Base-by-base conservation (phyloP, 208 protist species). In the Acanthamoeba rhysodes region DNA sequence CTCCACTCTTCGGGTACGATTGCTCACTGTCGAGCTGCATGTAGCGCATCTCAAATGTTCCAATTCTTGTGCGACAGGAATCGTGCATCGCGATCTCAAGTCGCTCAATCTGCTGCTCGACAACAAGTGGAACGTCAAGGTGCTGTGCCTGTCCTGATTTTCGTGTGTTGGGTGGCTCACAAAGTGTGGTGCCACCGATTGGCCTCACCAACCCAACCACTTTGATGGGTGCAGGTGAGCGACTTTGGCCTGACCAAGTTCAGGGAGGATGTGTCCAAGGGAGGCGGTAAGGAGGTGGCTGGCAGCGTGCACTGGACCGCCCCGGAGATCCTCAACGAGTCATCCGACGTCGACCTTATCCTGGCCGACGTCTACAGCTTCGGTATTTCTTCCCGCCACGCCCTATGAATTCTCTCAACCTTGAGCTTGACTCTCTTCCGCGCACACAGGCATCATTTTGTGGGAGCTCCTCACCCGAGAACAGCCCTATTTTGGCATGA, bases 391-490 rank as follows among this genome's bases (percentile, higher is more conserved):
- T 6, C 22, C 16, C 20, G 10, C 20, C 55, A 4, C 4, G 37
- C 18, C 0, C 20, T 0, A 68, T 2, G 2, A 66, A 14, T 27
- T 3, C 24, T 18, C 0, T 62, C 45, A 14, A 7, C 14, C 22
- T 62, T 24, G 45, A n/a, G n/a, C 45, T 50, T 50, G 45, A 0
- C 8, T 12, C 12, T 50, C 45, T 50, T 50, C 45, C 45, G 45
- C 45, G 45, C 55, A 7, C 20, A 18, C 55, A 59, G 59, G 59
- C 18, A 29, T 66, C 4, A 66, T 66, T 66, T 8, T 88, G 80
- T 88, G 80, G 80, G 80, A 88, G 80, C 41, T 88, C 12, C 80
- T 88, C 14, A 64, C 80, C 6, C 34, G 80, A 62, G 53, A 88
- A 20, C 29, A 88, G 16, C 80, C 80, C 27, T 88, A 88, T n/a